Conservation (phyloP, 768 basidiomycete genomes). For the Kwoniella pini region DNA sequence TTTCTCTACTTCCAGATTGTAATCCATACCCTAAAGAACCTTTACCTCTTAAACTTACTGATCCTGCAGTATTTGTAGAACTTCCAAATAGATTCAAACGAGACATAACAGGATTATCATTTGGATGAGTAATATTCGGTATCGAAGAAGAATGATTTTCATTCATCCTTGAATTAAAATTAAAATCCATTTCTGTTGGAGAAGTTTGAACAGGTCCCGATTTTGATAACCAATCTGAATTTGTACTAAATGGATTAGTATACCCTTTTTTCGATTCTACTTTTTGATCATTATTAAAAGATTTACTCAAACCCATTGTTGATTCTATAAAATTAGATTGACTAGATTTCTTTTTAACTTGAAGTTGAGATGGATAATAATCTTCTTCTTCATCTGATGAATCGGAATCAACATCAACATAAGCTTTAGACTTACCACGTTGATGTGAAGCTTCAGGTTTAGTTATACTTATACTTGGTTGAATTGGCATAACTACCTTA, state of each 20-base stretch:
- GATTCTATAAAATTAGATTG: not conserved
- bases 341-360: too few relatives aligned
- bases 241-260: slow-evolving; percentile 20
- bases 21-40: not conserved
- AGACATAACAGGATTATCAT: slow-evolving; percentile 36
- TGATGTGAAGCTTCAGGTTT: not conserved
- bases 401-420: too few relatives aligned
- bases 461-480: not conserved
- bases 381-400: too few relatives aligned
- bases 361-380: too few relatives aligned
- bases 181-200: not conserved
- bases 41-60: slow-evolving; percentile 7
- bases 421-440: not conserved
- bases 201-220: slow-evolving; percentile 1
- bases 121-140: slow-evolving; percentile 27
- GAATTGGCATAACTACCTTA: not conserved
- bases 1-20: not conserved
- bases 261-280: not conserved
- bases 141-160: slow-evolving; percentile 8
- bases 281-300: too few relatives aligned
- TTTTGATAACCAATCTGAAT: slow-evolving; percentile 25
- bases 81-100: not conserved
- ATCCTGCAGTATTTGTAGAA: not conserved
- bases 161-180: not conserved
- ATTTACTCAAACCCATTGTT: too few relatives aligned